These are phyloP conservation scores for Glebionis coronaria DNA, from an alignment of 129 eudicot species.

Conservation along the genomic window DNA sequence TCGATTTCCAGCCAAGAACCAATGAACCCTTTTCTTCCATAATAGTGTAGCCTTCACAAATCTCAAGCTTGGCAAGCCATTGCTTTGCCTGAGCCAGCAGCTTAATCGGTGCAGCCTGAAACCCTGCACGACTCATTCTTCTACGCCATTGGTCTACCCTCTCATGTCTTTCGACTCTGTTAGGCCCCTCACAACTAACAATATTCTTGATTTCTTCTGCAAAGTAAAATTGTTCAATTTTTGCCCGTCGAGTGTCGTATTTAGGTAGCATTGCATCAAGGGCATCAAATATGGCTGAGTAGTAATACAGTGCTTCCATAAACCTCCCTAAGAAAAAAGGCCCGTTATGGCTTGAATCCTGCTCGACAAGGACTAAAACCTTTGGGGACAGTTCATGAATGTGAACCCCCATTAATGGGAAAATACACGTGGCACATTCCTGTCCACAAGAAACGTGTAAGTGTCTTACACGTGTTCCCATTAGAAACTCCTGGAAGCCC, in stretches of 20 bases:
- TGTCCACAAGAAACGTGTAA: too few relatives aligned
- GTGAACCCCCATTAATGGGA: too few relatives aligned
- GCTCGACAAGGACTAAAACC: conserved; percentile 42
- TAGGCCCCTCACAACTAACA: conserved; percentile 49
- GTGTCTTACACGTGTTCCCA: too few relatives aligned
- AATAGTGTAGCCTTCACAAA: conserved; percentile 44
- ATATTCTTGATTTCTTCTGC: conserved; percentile 61
- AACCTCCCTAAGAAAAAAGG: conserved; percentile 59
- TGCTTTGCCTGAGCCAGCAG: conserved; percentile 32
- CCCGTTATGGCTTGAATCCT: conserved; percentile 59
- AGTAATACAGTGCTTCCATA: conserved; percentile 52
- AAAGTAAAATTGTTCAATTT: conserved; percentile 51
- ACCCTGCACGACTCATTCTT: conserved; percentile 60
- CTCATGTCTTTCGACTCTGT: conserved; percentile 54
- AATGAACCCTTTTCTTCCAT: conserved; percentile 50
- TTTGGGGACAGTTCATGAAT: conserved; percentile 45
- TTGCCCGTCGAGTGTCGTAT: conserved; percentile 47
- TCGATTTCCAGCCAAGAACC: conserved; percentile 55
- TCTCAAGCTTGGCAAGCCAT: conserved; percentile 34
- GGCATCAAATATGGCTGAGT: conserved; percentile 53
- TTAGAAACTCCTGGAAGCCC: too few relatives aligned
- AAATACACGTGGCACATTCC: too few relatives aligned
- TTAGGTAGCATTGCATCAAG: conserved; percentile 54
- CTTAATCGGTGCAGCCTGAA: conserved; percentile 41
- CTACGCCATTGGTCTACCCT: conserved; percentile 56